These are phyloP conservation scores for Heliocybe sulcata DNA, from an alignment of 1,284 basidiomycete species.

Conservation along the genomic window DNA sequence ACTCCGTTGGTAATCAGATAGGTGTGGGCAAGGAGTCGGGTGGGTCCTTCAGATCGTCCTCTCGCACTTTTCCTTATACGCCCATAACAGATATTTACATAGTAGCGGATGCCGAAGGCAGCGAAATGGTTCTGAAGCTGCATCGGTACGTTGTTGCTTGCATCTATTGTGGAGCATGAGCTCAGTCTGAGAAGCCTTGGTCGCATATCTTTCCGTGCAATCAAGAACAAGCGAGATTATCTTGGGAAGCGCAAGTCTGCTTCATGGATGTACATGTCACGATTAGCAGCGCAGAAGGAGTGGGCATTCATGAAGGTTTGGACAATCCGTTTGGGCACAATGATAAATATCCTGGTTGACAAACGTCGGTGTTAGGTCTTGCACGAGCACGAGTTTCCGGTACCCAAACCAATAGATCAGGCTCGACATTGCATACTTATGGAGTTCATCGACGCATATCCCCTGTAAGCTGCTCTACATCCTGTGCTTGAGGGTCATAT, in stretches of 20 bases:
- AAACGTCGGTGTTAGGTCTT: slow-evolving; percentile 65
- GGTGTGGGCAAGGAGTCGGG: slow-evolving; percentile 98
- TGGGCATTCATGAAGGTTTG: slow-evolving; percentile 97
- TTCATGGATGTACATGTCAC: slow-evolving; percentile 99
- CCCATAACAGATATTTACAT: slow-evolving; percentile 79
- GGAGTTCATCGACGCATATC: slow-evolving; percentile 93
- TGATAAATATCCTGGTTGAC: not conserved
- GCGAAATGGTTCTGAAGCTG: slow-evolving; percentile 87
- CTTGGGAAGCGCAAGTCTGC: slow-evolving; percentile 93
- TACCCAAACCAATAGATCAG: slow-evolving; percentile 92
- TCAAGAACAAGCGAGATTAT: slow-evolving; percentile 97
- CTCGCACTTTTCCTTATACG: slow-evolving; percentile 2
- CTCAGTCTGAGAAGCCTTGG: slow-evolving; percentile 61
- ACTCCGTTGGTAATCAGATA: slow-evolving; percentile 94
- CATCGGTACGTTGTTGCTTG: slow-evolving; percentile 55
- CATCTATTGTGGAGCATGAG: slow-evolving; percentile 1
- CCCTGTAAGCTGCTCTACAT: slow-evolving; percentile 58
- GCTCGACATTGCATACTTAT: slow-evolving; percentile 93
- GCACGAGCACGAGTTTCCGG: slow-evolving; percentile 91
- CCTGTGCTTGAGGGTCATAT: not conserved
- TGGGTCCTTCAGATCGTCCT: slow-evolving; percentile 19
- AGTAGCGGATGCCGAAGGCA: slow-evolving; percentile 78
- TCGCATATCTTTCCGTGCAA: slow-evolving; percentile 92
- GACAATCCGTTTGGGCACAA: not conserved
- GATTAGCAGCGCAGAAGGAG: slow-evolving; percentile 94